Base-by-base conservation (phyloP, 2,329 filamentous ascomycete species). In the Botryotinia globosa region DNA sequence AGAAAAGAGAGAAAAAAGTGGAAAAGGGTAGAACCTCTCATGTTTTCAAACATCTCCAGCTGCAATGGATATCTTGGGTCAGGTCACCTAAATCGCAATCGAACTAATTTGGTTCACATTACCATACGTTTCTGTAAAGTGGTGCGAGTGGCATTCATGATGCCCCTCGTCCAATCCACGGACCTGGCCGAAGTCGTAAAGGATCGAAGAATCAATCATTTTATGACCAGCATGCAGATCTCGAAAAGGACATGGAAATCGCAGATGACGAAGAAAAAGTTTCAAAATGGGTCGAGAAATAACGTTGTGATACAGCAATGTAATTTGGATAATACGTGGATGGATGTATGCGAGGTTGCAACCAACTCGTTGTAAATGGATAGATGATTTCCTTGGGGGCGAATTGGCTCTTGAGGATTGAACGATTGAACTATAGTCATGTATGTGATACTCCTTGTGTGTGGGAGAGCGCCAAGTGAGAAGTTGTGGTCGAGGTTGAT, bases 301-400 rank as follows among this genome's bases (percentile, higher is more conserved):
- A 39, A 62, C 37, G 34, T 42, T 39, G 59, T 62, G 59, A 39
- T 39, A 42, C 59, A 34, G 34, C 32, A 62, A 39, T n/a, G 22
- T 62, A 62, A 62, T 62, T 62, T 62, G 59, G 59, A 62, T 62
- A 42, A 62, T 62, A 16, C 25, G 59, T 62, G 59, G 59, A 62
- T 62, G 59, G 34, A 42, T 42, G 10, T 39, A 39, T 42, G 59
- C 59, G 59, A 62, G 59, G 59, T 42, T 29, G 59, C 59, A 62
- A n/a, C 59, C 59, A 8, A n/a, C n/a, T 62, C 37, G 34, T 62
- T 14, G 34, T 39, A n/a, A 61, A 61, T 22, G 58, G 58, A 16
- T 61, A 37, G 34, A 16, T n/a, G 16, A 18, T n/a, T 39, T 22
- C 34, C 7, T 39, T 39, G 34, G 29, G 22, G 34, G 34, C 14